A percentile compares a stretch with the other conserved stretches of the same genome.
Conservation (phyloP, 2,329 filamentous ascomycete genomes). For the Zymoseptoria tritici region DNA sequence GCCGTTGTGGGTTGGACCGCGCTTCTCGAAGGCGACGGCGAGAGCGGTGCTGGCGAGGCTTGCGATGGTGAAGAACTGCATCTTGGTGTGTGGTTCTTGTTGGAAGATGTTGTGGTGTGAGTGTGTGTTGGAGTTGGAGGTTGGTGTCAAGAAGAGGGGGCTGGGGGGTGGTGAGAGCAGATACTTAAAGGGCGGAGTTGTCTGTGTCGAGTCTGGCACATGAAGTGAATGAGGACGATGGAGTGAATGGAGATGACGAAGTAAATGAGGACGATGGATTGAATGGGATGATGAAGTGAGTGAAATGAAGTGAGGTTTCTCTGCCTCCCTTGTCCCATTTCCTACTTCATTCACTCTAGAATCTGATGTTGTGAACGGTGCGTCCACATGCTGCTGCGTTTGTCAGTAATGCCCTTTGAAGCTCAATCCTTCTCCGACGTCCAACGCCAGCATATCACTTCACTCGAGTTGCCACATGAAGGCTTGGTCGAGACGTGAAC, state of each 20-base stretch:
- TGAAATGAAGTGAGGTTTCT: not conserved
- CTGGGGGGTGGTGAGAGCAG: not conserved
- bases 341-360: not conserved
- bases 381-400: not conserved
- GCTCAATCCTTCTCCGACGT: not conserved
- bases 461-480: not conserved
- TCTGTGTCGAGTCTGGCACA: not conserved
- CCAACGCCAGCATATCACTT: not conserved
- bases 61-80: not conserved
- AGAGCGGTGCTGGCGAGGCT: not conserved
- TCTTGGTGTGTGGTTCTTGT: not conserved
- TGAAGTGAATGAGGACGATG: not conserved
- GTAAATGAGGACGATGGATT: not conserved
- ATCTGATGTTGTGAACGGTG: not conserved
- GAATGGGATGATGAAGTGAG: not conserved
- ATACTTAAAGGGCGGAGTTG: not conserved
- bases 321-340: not conserved
- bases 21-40: not conserved
- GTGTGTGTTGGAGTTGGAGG: not conserved
- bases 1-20: not conserved
- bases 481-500: not conserved
- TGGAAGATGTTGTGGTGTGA: not conserved
- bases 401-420: not conserved
- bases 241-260: not conserved
- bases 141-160: not conserved